These are phyloP conservation scores for Tricholomella constricta DNA, from an alignment of 768 basidiomycete genomes.

Conservation along the genomic window DNA sequence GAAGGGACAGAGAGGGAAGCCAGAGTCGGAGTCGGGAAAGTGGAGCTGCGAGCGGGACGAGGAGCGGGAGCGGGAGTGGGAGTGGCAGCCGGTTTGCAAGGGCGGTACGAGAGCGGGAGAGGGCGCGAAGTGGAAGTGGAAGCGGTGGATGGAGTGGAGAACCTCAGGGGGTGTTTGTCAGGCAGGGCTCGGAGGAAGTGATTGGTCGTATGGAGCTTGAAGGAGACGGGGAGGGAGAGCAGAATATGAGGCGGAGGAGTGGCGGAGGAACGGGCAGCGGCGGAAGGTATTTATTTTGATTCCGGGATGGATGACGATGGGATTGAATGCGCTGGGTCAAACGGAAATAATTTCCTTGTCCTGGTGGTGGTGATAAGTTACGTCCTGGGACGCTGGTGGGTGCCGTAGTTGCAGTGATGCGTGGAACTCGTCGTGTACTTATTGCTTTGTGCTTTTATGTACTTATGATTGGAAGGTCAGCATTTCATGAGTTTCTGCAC, in stretches of 20 bases:
- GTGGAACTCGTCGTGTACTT: background rate
- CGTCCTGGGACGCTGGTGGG: too few relatives aligned
- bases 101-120: background rate
- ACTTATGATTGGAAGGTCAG: background rate
- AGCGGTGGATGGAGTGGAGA: background rate
- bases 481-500: too few relatives aligned
- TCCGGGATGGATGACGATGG: background rate
- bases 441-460: background rate
- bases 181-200: conserved; percentile 21
- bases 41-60: background rate
- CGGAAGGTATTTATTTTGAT: conserved; percentile 2
- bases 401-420: background rate
- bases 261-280: background rate
- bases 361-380: too few relatives aligned
- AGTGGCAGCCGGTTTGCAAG: background rate
- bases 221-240: conserved; percentile 5
- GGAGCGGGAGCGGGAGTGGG: background rate
- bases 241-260: background rate
- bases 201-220: conserved; percentile 22
- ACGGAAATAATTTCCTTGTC: too few relatives aligned
- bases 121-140: background rate
- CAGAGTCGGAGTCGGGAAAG: background rate
- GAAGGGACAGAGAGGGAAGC: conserved; percentile 1
- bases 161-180: background rate
- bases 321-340: background rate